A percentile compares a stretch with the other conserved stretches of the same genome.
Evolutionary conservation across 352 stramenopile genomes (phyloP).

Genomic region (Pythium folliculosum): DNA sequence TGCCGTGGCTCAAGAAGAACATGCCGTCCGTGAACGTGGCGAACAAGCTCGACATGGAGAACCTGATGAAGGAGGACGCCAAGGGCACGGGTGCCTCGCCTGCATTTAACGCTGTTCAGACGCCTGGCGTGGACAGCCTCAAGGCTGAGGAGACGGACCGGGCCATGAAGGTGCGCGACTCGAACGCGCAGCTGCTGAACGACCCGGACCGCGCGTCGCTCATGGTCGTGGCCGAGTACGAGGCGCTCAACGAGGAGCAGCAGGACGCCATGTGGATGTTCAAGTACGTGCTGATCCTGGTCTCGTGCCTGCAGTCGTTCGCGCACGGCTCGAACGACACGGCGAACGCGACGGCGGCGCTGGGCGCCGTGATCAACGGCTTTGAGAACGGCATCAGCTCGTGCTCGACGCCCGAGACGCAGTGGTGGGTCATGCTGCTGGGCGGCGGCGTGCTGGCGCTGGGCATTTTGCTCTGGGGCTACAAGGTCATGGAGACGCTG

Average conservation of each 20-base stretch:
- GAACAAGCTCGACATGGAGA: conserved; percentile 25
- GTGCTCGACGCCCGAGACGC: conserved; percentile 24
- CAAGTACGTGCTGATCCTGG: conserved; percentile 75
- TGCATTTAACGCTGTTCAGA: conserved; percentile 15
- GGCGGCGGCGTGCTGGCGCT: conserved; percentile 59
- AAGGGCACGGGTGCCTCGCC: not conserved
- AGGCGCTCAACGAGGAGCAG: conserved; percentile 34
- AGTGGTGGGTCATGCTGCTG: conserved; percentile 67
- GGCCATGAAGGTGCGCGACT: not conserved
- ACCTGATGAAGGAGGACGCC: conserved; percentile 20
- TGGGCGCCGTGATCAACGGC: conserved; percentile 55
- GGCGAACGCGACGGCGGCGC: conserved; percentile 71
- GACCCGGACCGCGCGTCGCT: conserved; percentile 21
- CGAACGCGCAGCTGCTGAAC: conserved; percentile 1
- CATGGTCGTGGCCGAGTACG: conserved; percentile 28
- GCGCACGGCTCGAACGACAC: conserved; percentile 83
- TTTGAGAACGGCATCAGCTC: conserved; percentile 44
- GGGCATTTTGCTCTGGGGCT: conserved; percentile 50
- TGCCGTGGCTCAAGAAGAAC: conserved; percentile 29
- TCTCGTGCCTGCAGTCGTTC: conserved; percentile 71
- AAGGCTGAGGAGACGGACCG: not conserved
- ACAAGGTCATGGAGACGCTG: conserved; percentile 72
- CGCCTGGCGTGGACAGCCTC: not conserved
- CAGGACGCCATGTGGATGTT: conserved; percentile 46
- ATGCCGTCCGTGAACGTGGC: conserved; percentile 24